These are phyloP conservation scores for Cercospora zeina DNA, from an alignment of 2,329 filamentous ascomycete species.

Conservation along the genomic window DNA sequence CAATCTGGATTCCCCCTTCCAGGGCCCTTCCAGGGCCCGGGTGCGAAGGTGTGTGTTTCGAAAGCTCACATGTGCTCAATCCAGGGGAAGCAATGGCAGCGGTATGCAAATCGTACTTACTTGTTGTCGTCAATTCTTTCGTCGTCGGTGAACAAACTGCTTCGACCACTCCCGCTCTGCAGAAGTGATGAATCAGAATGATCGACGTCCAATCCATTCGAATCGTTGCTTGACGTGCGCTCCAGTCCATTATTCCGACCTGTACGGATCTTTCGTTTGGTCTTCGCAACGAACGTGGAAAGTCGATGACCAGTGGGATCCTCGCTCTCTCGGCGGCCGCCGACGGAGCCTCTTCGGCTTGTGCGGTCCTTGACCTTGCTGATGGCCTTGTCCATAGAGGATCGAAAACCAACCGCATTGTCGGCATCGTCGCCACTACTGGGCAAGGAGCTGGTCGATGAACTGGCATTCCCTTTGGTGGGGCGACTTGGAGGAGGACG, in stretches of 20 bases:
- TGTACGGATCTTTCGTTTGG: constrained; percentile 35
- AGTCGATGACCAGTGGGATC: constrained; percentile 48
- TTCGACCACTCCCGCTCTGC: constrained; percentile 48
- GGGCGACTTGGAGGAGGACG: constrained; percentile 33
- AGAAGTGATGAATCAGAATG: constrained; percentile 41
- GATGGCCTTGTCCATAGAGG: constrained; percentile 44
- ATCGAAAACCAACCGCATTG: constrained; percentile 32
- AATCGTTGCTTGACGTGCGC: constrained; percentile 43
- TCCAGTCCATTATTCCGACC: constrained; percentile 18
- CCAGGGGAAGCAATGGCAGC: not conserved
- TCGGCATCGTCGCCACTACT: constrained; percentile 35
- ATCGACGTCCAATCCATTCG: constrained; percentile 25
- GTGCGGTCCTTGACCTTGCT: constrained; percentile 44
- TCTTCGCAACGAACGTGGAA: constrained; percentile 48
- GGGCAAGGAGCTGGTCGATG: constrained; percentile 36
- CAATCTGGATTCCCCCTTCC: not conserved
- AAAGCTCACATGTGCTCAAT: not conserved
- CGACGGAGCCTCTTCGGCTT: constrained; percentile 40
- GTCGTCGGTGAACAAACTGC: constrained; percentile 54
- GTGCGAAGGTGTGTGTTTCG: not conserved
- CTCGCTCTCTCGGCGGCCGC: constrained; percentile 45
- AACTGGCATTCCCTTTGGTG: constrained; percentile 31
- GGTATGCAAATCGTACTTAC: constrained; percentile 33
- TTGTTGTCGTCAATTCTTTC: constrained; percentile 49
- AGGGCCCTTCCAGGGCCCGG: too few relatives aligned